A percentile compares a stretch with the other conserved stretches of the same genome.
Conservation (phyloP, 768 basidiomycete species). For the Lactifluus rugatus region DNA sequence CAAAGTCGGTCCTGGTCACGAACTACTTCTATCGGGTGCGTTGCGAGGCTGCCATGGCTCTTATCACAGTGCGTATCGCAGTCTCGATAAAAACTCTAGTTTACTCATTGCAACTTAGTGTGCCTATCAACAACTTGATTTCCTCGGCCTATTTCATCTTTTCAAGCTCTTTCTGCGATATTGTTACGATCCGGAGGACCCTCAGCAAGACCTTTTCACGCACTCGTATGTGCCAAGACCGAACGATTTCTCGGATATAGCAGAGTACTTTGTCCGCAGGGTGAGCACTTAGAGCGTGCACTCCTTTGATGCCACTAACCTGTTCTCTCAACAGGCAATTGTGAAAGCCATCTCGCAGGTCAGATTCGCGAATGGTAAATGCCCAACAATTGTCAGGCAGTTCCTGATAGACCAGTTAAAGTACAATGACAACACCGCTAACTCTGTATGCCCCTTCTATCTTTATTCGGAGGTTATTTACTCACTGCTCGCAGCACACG, state of each 20-base stretch:
- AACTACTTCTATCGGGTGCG: constrained; percentile 96
- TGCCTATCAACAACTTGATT: constrained; percentile 72
- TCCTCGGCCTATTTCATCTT: constrained; percentile 87
- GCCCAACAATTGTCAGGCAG: constrained; percentile 74
- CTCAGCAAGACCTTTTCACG: constrained; percentile 70
- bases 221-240: constrained; percentile 91
- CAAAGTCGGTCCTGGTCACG: constrained; percentile 86
- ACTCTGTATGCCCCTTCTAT: constrained; percentile 48
- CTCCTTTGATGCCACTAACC: neutral
- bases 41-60: constrained; percentile 83
- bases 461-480: constrained; percentile 2
- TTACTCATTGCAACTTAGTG: constrained; percentile 42
- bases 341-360: constrained; percentile 78
- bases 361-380: constrained; percentile 79
- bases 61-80: constrained; percentile 55
- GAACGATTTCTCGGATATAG: constrained; percentile 85
- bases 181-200: constrained; percentile 81
- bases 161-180: constrained; percentile 90
- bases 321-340: constrained; percentile 43
- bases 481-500: constrained; percentile 50
- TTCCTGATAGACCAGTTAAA: constrained; percentile 89
- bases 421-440: constrained; percentile 91
- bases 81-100: constrained; percentile 2
- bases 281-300: constrained; percentile 32
- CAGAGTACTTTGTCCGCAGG: constrained; percentile 94